phyloP scores from a whole-genome alignment of 305 asterid genomes.

The Fraxinus ornus region DNA sequence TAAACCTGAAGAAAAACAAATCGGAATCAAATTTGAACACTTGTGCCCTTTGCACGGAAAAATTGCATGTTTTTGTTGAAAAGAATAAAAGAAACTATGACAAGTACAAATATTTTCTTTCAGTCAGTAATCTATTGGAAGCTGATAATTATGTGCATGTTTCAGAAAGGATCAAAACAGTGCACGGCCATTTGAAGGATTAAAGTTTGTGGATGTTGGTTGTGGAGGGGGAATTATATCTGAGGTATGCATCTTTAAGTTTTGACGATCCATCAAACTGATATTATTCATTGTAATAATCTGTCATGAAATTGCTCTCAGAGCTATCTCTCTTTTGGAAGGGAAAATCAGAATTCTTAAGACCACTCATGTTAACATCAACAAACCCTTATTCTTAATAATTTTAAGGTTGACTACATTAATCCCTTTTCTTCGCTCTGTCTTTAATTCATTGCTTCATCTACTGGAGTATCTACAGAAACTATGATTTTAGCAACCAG shows the following conservation, averaged over 20 bases:
- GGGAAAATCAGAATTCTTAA: not conserved
- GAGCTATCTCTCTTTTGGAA: not conserved
- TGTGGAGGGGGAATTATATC: conserved; percentile 97
- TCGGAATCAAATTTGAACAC: not conserved
- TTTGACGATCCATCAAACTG: conserved; percentile 19
- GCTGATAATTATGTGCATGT: conserved; percentile 29
- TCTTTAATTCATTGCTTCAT: not conserved
- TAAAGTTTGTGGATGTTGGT: conserved; percentile 80
- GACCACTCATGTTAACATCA: conserved; percentile 1
- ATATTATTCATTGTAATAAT: conserved; percentile 18
- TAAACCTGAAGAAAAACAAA: not conserved
- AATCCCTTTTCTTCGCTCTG: not conserved
- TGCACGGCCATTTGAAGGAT: conserved; percentile 82
- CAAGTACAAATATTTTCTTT: not conserved
- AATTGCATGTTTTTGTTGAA: not conserved
- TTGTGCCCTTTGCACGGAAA: not conserved
- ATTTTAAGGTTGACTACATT: not conserved
- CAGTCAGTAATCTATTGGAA: conserved; percentile 18
- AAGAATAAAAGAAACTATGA: conserved; percentile 12
- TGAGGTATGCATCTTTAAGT: conserved; percentile 54
- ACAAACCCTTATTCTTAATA: not conserved
- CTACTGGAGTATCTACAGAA: not conserved
- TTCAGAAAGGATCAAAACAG: conserved; percentile 71
- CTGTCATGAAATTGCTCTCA: conserved; percentile 1
- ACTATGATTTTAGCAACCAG: not conserved